Conservation (phyloP, 495 filamentous ascomycete genomes). For the Sporormia fimetaria region DNA sequence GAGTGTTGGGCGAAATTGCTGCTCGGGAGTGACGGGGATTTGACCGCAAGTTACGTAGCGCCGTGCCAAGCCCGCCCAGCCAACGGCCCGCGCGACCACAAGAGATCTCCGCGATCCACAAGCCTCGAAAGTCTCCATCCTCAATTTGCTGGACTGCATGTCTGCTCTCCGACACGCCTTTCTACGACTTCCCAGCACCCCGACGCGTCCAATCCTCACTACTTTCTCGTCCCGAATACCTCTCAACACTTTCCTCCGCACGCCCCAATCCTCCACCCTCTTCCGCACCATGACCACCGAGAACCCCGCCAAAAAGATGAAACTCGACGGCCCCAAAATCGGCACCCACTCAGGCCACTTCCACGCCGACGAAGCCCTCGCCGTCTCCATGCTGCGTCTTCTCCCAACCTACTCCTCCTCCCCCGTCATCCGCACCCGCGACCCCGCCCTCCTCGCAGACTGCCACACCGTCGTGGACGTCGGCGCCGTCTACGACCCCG, state of each 20-base stretch:
- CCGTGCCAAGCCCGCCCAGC: constrained; percentile 8
- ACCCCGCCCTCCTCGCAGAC: constrained; percentile 60
- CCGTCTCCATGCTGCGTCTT: constrained; percentile 86
- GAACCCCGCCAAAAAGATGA: constrained; percentile 29
- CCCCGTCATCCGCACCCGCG: constrained; percentile 73
- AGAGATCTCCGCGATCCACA: background rate
- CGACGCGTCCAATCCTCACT: background rate
- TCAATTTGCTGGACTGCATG: constrained; percentile 21
- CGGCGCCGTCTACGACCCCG: constrained; percentile 74
- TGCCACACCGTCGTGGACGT: constrained; percentile 97
- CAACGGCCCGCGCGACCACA: constrained; percentile 10
- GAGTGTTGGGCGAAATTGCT: constrained; percentile 4
- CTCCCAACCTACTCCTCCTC: constrained; percentile 69
- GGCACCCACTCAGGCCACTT: constrained; percentile 94
- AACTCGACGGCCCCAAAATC: constrained; percentile 42
- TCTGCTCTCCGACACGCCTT: constrained; percentile 5
- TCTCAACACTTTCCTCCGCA: background rate
- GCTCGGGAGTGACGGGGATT: background rate
- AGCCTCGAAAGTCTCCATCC: background rate
- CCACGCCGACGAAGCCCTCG: constrained; percentile 98
- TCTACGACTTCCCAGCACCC: constrained; percentile 1
- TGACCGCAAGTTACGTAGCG: constrained; percentile 1
- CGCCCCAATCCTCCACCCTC: background rate
- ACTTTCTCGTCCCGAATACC: no score
- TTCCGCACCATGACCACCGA: constrained; percentile 18